A percentile compares a stretch with the other conserved stretches of the same genome.
phyloP scores from a whole-genome alignment of 495 filamentous ascomycete genomes.

The Xylaria nigripes region DNA sequence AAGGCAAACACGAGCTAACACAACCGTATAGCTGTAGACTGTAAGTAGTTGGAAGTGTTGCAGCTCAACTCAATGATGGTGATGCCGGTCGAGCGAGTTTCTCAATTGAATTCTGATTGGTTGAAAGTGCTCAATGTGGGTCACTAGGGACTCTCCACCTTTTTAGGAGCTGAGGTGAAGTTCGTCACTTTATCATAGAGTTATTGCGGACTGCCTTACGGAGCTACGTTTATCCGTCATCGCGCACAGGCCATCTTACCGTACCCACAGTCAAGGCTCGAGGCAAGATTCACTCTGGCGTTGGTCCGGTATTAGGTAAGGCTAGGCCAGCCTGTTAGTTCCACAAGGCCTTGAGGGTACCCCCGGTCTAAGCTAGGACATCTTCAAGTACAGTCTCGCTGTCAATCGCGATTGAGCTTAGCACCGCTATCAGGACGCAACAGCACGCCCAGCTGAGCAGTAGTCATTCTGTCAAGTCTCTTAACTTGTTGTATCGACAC shows the following conservation, averaged over 20 bases:
- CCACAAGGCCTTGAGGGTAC: neutral
- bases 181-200: too few relatives aligned
- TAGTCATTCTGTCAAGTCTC: neutral
- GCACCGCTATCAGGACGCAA: slow-evolving; percentile 5
- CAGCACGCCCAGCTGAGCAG: neutral
- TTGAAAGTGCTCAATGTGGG: neutral
- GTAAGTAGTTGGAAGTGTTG: neutral
- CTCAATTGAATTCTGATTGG: slow-evolving; percentile 2
- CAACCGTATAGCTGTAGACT: neutral
- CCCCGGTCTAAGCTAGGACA: neutral
- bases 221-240: slow-evolving; percentile 5
- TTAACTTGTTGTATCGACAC: neutral
- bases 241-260: neutral
- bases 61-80: neutral
- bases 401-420: slow-evolving; percentile 10
- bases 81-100: neutral
- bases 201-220: too few relatives aligned
- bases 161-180: too few relatives aligned
- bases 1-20: neutral
- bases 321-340: neutral
- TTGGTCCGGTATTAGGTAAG: too few relatives aligned
- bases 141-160: neutral
- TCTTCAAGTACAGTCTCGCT: neutral
- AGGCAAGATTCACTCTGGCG: neutral
- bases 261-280: neutral